Evolutionary conservation across 768 basidiomycete genomes (phyloP), one percentile per base, ranked within the genome.

Genomic region (Kondoa malvinella): DNA sequence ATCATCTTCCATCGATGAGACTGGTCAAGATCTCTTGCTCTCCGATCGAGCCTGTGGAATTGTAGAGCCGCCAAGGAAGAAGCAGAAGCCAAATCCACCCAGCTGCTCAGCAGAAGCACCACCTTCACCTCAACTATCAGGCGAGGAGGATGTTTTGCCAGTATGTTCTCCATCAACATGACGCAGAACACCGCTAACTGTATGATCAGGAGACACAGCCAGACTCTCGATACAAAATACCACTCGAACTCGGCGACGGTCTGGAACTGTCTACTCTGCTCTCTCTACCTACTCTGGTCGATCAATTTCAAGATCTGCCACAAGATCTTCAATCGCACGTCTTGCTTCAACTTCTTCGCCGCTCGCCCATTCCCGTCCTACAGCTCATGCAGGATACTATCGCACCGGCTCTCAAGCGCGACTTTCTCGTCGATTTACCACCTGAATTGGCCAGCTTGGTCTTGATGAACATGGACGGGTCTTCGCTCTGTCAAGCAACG

Each of bases 341-440:
- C 74, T 83, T 97, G 66, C 85, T 96, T 73, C 90, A 90, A 29
- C 84, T 97, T 68, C 80, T 99, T 33, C 87, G 91, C 69, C 89
- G 92, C 73, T 90, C 92, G 2, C 86, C 92, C 1, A 83, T 94
- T 25, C 86, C 90, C 2, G 94, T 96, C 40, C 82, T 99, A 30
- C 87, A 94, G 64, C 88, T 87, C 0, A 78, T 97, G 17, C 87
- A 92, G 74, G 85, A 87, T 34, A 87, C 97, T 73, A 81, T 96
- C 72, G 86, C 87, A 0, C 89, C 88, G 29, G 91, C 90, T 1
- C 81, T 97, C 31, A 89, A 91, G 26, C 87, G 92, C 72, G 95
- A 99, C 78, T 99, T 96, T 76, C 82, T 97, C 72, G 86, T 87
- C 1, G 83, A 89, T 50, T 83, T 96, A 12, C 95, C 95, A 2